Evolutionary conservation across 2,329 filamentous ascomycete species (phyloP).

Genomic region (Penicillium sp.): DNA sequence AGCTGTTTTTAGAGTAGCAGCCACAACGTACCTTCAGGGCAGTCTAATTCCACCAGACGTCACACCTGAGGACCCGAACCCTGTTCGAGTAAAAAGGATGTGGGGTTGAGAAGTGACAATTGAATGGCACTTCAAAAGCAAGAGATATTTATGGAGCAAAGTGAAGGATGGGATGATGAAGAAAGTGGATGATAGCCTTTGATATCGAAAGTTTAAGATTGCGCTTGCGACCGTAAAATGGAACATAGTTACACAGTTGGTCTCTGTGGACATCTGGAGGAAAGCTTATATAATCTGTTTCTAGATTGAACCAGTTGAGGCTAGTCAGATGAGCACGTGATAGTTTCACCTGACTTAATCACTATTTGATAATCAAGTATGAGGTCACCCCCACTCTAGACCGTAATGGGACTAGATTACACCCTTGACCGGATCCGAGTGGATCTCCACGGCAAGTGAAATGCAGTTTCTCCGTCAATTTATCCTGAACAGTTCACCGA

Average conservation of each 20-base stretch:
- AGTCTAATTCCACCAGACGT: slow-evolving; percentile 35
- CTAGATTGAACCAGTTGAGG: background rate
- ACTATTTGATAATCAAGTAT: background rate
- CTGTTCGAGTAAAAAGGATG: background rate
- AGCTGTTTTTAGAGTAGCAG: slow-evolving; percentile 31
- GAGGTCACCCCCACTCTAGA: slow-evolving; percentile 34
- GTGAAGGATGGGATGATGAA: background rate
- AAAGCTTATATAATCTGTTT: background rate
- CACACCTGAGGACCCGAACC: slow-evolving; percentile 27
- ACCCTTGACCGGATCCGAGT: slow-evolving; percentile 18
- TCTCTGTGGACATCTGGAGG: background rate
- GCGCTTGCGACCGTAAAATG: background rate
- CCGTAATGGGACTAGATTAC: slow-evolving; percentile 21
- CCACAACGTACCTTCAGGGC: slow-evolving; percentile 46
- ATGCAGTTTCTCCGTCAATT: slow-evolving; percentile 16
- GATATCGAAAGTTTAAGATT: background rate
- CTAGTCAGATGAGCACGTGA: background rate
- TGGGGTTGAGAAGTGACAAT: background rate
- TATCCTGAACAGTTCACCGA: slow-evolving; percentile 29
- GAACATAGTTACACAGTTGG: background rate
- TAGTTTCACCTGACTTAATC: background rate
- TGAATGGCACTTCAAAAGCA: background rate
- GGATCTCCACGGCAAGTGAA: slow-evolving; percentile 20
- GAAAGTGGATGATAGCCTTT: background rate
- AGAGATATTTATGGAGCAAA: background rate